Conservation (phyloP, 768 basidiomycete genomes). For the Tylopilus vinaceipallidus region DNA sequence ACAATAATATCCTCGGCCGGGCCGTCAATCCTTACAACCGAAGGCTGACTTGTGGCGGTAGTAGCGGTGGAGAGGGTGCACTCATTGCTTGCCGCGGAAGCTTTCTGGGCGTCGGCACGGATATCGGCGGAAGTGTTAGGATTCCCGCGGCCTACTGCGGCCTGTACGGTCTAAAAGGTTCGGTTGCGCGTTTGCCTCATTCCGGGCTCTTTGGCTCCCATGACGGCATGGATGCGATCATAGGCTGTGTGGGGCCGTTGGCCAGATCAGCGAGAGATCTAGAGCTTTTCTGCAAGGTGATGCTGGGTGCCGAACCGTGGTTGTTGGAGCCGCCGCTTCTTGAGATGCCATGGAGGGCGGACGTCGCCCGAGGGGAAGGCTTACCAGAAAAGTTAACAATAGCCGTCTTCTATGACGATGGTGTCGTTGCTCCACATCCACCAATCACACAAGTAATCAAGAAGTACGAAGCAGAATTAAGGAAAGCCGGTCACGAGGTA, state of each 20-base stretch:
- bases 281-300: constrained; percentile 45
- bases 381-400: constrained; percentile 43
- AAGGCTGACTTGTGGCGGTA: constrained; percentile 42
- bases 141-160: constrained; percentile 42
- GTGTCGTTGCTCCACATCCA: constrained; percentile 48
- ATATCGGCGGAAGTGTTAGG: constrained; percentile 48
- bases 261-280: constrained; percentile 49
- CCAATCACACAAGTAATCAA: constrained; percentile 44
- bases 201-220: constrained; percentile 48
- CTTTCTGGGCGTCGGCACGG: constrained; percentile 42
- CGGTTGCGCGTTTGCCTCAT: constrained; percentile 51
- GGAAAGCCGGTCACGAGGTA: constrained; percentile 50
- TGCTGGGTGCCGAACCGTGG: constrained; percentile 49
- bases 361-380: constrained; percentile 36
- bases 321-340: constrained; percentile 43
- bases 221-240: constrained; percentile 52
- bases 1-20: constrained; percentile 55
- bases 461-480: constrained; percentile 37
- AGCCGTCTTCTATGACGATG: constrained; percentile 51
- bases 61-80: constrained; percentile 48
- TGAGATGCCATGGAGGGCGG: constrained; percentile 48
- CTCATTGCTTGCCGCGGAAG: constrained; percentile 43
- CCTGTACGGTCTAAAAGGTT: constrained; percentile 45
- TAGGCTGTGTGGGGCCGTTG: constrained; percentile 49
- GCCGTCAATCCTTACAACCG: constrained; percentile 67